A percentile compares a stretch with the other conserved stretches of the same genome.
phyloP scores from a whole-genome alignment of 371 early-diverging fungal species.

The Mortierella sp. region DNA sequence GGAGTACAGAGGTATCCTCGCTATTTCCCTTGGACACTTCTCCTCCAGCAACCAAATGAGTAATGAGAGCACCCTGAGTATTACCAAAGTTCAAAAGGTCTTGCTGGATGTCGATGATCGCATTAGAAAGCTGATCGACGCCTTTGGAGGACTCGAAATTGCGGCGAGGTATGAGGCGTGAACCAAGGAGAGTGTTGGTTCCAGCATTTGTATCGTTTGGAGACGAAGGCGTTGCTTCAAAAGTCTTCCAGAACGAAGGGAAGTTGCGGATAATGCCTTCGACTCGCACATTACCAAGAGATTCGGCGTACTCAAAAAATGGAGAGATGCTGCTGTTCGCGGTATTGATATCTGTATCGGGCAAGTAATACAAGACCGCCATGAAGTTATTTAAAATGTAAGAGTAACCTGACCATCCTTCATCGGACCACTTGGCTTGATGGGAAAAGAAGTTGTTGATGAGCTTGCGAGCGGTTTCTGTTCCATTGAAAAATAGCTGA shows the following conservation, averaged over 20 bases:
- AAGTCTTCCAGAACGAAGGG: constrained; percentile 18
- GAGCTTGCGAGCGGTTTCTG: constrained; percentile 5
- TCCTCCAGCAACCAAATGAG: constrained; percentile 33
- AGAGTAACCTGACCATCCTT: constrained; percentile 38
- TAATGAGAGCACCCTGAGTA: neutral
- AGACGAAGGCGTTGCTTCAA: neutral
- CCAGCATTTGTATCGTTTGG: constrained; percentile 11
- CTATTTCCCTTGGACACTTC: constrained; percentile 21
- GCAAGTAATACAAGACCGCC: constrained; percentile 17
- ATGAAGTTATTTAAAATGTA: neutral
- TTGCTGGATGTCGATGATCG: constrained; percentile 9
- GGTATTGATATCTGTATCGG: neutral
- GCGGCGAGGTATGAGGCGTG: constrained; percentile 32
- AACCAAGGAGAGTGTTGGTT: constrained; percentile 24
- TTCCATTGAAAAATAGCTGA: neutral
- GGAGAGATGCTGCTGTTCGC: constrained; percentile 6
- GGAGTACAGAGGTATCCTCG: constrained; percentile 41
- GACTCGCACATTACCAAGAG: constrained; percentile 9
- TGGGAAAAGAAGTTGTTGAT: constrained; percentile 15
- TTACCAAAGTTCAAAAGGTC: constrained; percentile 1
- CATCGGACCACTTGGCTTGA: constrained; percentile 20
- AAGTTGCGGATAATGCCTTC: neutral
- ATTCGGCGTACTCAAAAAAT: constrained; percentile 12
- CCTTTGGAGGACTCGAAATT: constrained; percentile 17
- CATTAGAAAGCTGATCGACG: neutral